These are phyloP conservation scores for Citrus trifoliata DNA, from an alignment of 345 rosid species.

Conservation along the genomic window DNA sequence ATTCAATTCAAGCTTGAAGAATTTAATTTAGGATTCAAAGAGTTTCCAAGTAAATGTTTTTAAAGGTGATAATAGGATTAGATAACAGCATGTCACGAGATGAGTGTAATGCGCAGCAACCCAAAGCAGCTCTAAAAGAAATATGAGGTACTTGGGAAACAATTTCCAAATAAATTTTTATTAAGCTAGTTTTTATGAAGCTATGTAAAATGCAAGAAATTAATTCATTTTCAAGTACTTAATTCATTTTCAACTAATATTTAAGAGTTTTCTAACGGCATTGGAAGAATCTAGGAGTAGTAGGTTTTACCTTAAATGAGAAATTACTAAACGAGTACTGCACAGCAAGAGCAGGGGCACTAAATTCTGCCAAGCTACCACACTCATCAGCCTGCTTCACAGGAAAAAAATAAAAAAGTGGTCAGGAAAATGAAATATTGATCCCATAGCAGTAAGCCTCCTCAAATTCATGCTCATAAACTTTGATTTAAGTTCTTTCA, in stretches of 20 bases:
- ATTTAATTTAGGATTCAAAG: not conserved
- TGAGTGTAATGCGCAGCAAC: no score
- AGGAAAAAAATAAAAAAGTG: not conserved
- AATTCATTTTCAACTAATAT: not conserved
- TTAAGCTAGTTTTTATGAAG: not conserved
- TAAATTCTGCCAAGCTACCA: constrained; percentile 75
- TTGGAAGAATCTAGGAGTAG: not conserved
- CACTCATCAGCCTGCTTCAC: constrained; percentile 75
- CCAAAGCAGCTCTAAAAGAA: not conserved
- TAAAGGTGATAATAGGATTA: not conserved
- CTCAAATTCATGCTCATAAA: not conserved
- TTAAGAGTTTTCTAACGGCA: not conserved
- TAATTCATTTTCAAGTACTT: not conserved
- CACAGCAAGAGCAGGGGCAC: constrained; percentile 59
- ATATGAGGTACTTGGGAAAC: not conserved
- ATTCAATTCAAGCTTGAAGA: not conserved
- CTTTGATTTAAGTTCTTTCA: not conserved
- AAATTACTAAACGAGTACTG: constrained; percentile 94
- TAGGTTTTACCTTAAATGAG: constrained; percentile 74
- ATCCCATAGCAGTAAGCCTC: not conserved
- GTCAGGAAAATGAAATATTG: not conserved
- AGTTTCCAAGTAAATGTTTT: not conserved
- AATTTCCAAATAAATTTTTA: not conserved
- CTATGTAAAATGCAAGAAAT: not conserved
- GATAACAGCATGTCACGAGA: no score